A percentile compares a stretch with the other conserved stretches of the same genome.
Evolutionary conservation across 306 rosid species (phyloP).

Genomic region (Fagus crenata): DNA sequence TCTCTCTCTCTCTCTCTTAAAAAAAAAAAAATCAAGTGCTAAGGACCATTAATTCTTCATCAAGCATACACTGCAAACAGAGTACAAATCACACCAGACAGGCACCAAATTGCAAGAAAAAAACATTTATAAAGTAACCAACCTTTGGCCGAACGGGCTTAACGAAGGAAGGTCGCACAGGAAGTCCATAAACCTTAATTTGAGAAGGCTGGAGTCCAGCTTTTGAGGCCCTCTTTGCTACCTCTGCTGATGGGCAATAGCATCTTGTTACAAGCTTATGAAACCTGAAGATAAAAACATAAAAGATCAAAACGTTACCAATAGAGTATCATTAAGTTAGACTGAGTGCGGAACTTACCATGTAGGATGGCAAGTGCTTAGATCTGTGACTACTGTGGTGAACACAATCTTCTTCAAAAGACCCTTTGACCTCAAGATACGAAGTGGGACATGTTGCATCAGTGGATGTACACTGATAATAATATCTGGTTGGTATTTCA

Average conservation of each 20-base stretch:
- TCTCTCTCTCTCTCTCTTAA: background rate
- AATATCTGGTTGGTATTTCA: conserved; percentile 98
- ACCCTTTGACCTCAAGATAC: conserved; percentile 82
- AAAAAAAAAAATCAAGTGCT: background rate
- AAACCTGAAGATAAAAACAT: conserved; percentile 63
- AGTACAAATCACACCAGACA: conserved; percentile 7
- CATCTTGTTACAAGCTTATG: conserved; percentile 98
- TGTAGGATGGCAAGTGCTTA: conserved; percentile 99
- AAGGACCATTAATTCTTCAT: conserved; percentile 11
- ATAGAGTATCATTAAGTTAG: conserved; percentile 5
- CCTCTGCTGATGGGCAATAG: conserved; percentile 92
- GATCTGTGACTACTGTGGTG: conserved; percentile 93
- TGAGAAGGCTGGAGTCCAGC: conserved; percentile 89
- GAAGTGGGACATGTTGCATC: conserved; percentile 98
- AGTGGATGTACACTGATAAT: conserved; percentile 97
- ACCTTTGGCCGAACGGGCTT: conserved; percentile 92
- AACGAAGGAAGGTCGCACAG: conserved; percentile 83
- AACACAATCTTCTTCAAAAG: conserved; percentile 86
- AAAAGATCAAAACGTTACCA: conserved; percentile 33
- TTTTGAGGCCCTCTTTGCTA: conserved; percentile 76
- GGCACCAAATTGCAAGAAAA: conserved; percentile 13
- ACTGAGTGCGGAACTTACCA: conserved; percentile 54
- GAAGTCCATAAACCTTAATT: conserved; percentile 87
- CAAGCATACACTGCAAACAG: conserved; percentile 5
- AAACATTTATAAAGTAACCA: conserved; percentile 18